Evolutionary conservation across 768 basidiomycete genomes (phyloP), one percentile per base, ranked within the genome.

Genomic region (Obba rivulosa): DNA sequence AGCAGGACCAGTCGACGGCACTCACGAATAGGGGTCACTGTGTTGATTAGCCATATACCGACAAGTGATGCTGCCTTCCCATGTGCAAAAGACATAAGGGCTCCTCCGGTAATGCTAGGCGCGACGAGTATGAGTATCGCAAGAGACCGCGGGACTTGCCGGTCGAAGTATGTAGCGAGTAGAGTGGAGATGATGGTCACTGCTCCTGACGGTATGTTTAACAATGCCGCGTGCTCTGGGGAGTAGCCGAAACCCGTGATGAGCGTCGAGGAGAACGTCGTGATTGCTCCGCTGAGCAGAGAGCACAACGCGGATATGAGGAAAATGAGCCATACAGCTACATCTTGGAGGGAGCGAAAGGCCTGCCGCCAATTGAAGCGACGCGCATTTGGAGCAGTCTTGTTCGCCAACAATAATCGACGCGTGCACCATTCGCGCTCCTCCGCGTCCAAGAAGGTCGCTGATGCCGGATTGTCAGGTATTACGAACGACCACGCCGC

Each of bases 11-110:
- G n/a, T 3, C 3, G 17, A n/a, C 24, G 31, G 4, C 18, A 34
- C 43, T 28, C 31, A 45, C 43, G 24, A 28, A 45, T 45, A 10
- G 43, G 43, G 10, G 43, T 45, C 9, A 45, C 18, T 8, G 43
- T 45, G 28, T 45, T 45, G 43, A 45, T 45, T 11, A 45, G 24
- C 43, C 43, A 45, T 3, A 45, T 45, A 7, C 43, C 43, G n/a
- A 25, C 25, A 17, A 45, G 21, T 31, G 34, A 34, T 34, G 43
- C 43, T 17, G 18, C 43, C 18, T 45, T 45, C 23, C 5, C 25
- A 8, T 25, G 17, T 13, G 43, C 28, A 8, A 25, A 45, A 9
- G 43, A 25, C 43, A 45, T 45, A 9, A 45, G 25, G 8, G 18
- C 17, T 14, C 24, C 43, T 3, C 43, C 43, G 3, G n/a, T 45